A percentile compares a stretch with the other conserved stretches of the same genome.
These are phyloP conservation scores for Golubevia sp. DNA, from an alignment of 1,284 basidiomycete species.

Conservation along the genomic window DNA sequence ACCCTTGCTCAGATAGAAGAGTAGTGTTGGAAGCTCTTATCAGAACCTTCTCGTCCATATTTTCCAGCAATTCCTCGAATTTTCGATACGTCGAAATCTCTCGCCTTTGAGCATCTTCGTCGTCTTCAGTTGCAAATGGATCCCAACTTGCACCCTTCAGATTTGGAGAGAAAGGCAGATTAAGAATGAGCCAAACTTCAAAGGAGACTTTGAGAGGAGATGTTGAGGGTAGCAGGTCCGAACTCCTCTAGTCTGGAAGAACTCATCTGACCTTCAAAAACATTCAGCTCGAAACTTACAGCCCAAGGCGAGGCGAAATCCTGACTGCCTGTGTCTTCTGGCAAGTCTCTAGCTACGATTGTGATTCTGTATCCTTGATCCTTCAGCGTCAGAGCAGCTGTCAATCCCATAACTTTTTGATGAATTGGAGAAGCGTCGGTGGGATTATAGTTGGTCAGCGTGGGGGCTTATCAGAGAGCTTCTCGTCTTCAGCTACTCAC, in stretches of 20 bases:
- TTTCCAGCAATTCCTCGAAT: not conserved
- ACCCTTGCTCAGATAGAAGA: not conserved
- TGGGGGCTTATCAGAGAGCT: too few relatives aligned
- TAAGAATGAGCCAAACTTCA: not conserved
- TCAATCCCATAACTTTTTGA: constrained; percentile 66
- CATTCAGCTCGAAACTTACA: constrained; percentile 62
- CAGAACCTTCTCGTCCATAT: not conserved
- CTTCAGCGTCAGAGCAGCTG: constrained; percentile 63
- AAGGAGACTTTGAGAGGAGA: not conserved
- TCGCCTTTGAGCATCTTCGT: not conserved
- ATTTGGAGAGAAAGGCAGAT: not conserved
- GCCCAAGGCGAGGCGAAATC: constrained; percentile 75
- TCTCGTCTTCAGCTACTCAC: too few relatives aligned
- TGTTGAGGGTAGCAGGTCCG: not conserved
- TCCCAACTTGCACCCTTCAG: not conserved
- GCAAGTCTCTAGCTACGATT: constrained; percentile 72
- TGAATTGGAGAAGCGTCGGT: too few relatives aligned
- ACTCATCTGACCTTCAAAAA: not conserved
- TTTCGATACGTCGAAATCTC: not conserved
- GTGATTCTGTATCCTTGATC: constrained; percentile 66
- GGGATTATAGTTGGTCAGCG: too few relatives aligned
- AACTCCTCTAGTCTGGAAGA: too few relatives aligned
- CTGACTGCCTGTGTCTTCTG: constrained; percentile 69
- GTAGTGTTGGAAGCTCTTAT: not conserved
- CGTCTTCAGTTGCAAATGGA: not conserved